Evolutionary conservation across 2,329 filamentous ascomycete species (phyloP), one percentile per base, ranked within the genome.

Genomic region (Neonectria coccinea): DNA sequence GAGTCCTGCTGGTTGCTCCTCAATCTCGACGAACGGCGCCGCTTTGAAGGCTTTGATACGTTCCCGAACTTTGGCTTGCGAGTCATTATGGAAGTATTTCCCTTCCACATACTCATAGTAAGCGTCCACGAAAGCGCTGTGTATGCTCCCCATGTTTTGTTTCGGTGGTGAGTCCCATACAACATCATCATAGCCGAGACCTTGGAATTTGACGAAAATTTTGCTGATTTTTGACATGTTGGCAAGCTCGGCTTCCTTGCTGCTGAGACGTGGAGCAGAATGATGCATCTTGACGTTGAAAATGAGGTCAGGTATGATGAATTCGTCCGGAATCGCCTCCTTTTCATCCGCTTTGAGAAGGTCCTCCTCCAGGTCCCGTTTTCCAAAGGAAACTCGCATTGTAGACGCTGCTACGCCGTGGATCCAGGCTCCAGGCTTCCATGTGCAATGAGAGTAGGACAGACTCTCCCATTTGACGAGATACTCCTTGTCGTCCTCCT

Each of bases 371-470:
- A 84, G 81, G 16, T 91, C 88, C 20, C 89, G 89, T 76, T 91
- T 96, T 60, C 86, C 83, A 76, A 98, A 99, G 0, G 93, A 84
- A 10, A 84, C 88, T 16, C 93, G 89, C 89, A 92, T 97, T 0
- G 77, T 62, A 3, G 79, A 72, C 12, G 85, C 80, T 16, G 88
- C 86, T 10, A 91, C 84, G 6, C 94, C 93, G 83, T 88, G 95
- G 1, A 97, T 86, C 96, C 96, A 99, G 16, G 91, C 85, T 12
- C 95, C 96, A 10, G 93, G 89, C 85, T 93, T 92, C 96, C 97
- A 99, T 7, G 84, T 85, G 57, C 92, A 93, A 68, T 92, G 90
- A 67, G 90, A 91, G 74, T 97, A 97, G 0, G 95, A 97, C 60
- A 88, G 85, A 0, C 84, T 83, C 48, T 91, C 89, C 93, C 94